Base-by-base conservation (phyloP, 441 rosid species). In the Biscutella laevigata region DNA sequence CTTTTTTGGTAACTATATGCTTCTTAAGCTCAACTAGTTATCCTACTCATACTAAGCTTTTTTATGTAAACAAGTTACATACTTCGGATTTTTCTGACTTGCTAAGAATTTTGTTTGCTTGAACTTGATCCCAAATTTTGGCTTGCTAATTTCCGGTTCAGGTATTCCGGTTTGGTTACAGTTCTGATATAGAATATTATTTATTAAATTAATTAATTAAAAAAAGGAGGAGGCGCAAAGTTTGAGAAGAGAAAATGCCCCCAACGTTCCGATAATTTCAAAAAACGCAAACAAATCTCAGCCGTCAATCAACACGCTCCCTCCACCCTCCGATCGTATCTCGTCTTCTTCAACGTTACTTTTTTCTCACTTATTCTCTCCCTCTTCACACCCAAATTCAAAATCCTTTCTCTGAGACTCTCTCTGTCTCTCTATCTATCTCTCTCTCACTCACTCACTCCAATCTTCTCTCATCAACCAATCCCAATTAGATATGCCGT, bases 401-500 rank as follows among this genome's bases (percentile, higher is more conserved):
- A 59, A 72, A 74, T 45, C n/a, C n/a, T n/a, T n/a, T n/a, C n/a
- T n/a, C n/a, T n/a, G n/a, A n/a, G n/a, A n/a, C 19, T 28, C 49
- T 21, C 34, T 60, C 47, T 42, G 56, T 37, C 59, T 8, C 59
- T 5, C 60, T 7, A 54, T 50, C 49, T 20, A 57, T 4, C 63
- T 8, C 49, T 55, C 59, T 20, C 41, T 35, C 13, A 6, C 37
- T 22, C 49, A 20, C 17, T n/a, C 49, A 36, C 9, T 15, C 61
- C 11, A 16, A n/a, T 47, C 26, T 29, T 15, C 57, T 28, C 57
- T 46, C 43, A 7, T 47, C 35, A 14, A 25, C 10, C 7, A 17
- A 42, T 39, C 25, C 6, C 12, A 53, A 11, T 21, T 24, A 43
- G 25, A 28, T 26, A 88, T 88, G 97, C 88, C 96, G 68, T 81